Evolutionary conservation across 2,329 filamentous ascomycete genomes (phyloP).

Genomic region (Xylaria sp.): DNA sequence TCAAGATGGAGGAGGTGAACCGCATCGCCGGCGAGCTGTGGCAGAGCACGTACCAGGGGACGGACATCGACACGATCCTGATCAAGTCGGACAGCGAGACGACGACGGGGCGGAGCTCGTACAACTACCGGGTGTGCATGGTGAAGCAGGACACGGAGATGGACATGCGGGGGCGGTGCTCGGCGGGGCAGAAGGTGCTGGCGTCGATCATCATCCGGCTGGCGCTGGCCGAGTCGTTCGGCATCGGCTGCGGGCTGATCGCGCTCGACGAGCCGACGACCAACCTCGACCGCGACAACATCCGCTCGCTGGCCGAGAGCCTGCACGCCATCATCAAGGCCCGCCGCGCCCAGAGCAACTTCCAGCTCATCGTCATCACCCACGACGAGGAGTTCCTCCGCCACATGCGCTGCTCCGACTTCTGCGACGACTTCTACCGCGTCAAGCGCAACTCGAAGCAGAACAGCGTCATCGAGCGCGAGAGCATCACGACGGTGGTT

Average conservation of each 20-base stretch:
- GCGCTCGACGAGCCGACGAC: slow-evolving; percentile 97
- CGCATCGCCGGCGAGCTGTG: slow-evolving; percentile 93
- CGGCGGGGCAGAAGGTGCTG: slow-evolving; percentile 93
- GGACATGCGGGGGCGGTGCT: slow-evolving; percentile 99
- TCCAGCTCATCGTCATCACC: slow-evolving; percentile 97
- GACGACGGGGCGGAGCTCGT: slow-evolving; percentile 72
- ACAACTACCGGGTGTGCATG: slow-evolving; percentile 99
- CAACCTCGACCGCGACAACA: slow-evolving; percentile 94
- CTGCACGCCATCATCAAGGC: slow-evolving; percentile 85
- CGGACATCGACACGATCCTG: slow-evolving; percentile 93
- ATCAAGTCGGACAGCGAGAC: slow-evolving; percentile 91
- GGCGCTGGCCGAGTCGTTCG: slow-evolving; percentile 94
- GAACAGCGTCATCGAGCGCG: slow-evolving; percentile 81
- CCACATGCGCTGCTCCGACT: slow-evolving; percentile 92
- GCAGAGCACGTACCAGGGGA: slow-evolving; percentile 95
- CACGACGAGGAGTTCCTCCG: slow-evolving; percentile 96
- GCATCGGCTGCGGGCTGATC: slow-evolving; percentile 92
- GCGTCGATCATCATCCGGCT: slow-evolving; percentile 97
- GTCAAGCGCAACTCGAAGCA: slow-evolving; percentile 82
- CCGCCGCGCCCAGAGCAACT: slow-evolving; percentile 85
- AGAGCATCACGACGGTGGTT: slow-evolving; percentile 58
- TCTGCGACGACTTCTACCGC: slow-evolving; percentile 88
- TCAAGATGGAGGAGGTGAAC: slow-evolving; percentile 99
- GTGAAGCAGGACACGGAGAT: slow-evolving; percentile 96
- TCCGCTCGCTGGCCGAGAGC: slow-evolving; percentile 81